Evolutionary conservation across 2,329 filamentous ascomycete genomes (phyloP), one percentile per base, ranked within the genome.

Genomic region (Rhinocladiella mackenziei): DNA sequence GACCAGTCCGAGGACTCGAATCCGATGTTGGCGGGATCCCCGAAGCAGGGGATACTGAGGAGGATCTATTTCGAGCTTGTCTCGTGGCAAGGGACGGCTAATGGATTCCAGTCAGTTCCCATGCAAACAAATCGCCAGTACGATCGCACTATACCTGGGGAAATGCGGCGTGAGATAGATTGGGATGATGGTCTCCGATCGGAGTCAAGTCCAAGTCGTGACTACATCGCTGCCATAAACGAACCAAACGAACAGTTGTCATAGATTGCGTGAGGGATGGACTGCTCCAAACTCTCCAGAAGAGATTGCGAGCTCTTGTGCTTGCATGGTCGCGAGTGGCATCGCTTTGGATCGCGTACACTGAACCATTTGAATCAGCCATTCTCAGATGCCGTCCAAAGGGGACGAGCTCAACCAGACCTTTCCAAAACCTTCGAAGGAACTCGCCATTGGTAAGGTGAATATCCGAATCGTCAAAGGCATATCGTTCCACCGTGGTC

Each of bases 231-330:
- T 43, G 36, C 48, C 75, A 74, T 32, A 75, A 57, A 4, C 40
- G 56, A 7, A 68, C 67, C 42, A 76, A 55, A 7, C 58, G 65
- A 8, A 61, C 59, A 14, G 67, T 63, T 34, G 60, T 63, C 6
- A 74, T 62, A 5, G 57, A 61, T 10, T 57, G 51, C 13, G 60
- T 58, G 10, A 72, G 61, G 5, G 54, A 56, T 5, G 62, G 56
- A 40, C 62, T 70, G 37, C 69, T 62, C 71, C 70, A 74, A 50
- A 75, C 68, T 40, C 73, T 62, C 73, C 73, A 75, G 55, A 76
- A 75, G 20, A 75, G 62, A 55, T 75, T 73, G 45, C 74, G 70
- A n/a, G 74, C 59, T 45, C 73, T 63, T 40, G 59, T 57, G 33
- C 70, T 69, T 4, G 60, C 58, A 29, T 63, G 58, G 45, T 68